phyloP scores from a whole-genome alignment of 768 basidiomycete genomes.

The Termitomyces sp. region DNA sequence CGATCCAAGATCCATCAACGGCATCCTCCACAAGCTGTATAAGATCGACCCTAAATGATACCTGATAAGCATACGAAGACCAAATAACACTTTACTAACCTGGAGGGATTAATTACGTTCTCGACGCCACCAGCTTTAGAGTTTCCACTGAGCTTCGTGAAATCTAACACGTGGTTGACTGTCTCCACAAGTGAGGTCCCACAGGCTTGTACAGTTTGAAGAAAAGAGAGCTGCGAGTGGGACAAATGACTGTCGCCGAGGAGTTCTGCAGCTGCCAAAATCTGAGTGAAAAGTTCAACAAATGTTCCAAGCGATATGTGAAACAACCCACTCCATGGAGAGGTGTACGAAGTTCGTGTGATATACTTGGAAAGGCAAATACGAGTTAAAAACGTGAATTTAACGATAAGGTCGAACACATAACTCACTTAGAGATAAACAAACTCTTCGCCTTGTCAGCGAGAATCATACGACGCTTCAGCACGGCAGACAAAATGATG shows the following conservation, averaged over 20 bases:
- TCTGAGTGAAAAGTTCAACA: conserved; percentile 37
- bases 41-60: conserved; percentile 54
- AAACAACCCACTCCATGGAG: conserved; percentile 70
- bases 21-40: conserved; percentile 86
- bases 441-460: conserved; percentile 93
- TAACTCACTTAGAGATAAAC: conserved; percentile 83
- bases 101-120: conserved; percentile 66
- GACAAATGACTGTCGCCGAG: conserved; percentile 80
- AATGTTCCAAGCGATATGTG: not conserved
- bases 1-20: conserved; percentile 93
- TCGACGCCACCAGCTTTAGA: conserved; percentile 75
- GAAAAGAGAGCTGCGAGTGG: conserved; percentile 78
- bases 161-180: conserved; percentile 95
- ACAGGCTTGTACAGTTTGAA: conserved; percentile 92
- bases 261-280: conserved; percentile 90
- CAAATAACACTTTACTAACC: conserved; percentile 38
- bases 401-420: not conserved
- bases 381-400: not conserved
- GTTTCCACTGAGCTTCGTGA: conserved; percentile 90
- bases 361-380: conserved; percentile 52
- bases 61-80: conserved; percentile 4
- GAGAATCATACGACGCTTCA: conserved; percentile 89
- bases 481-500: conserved; percentile 88
- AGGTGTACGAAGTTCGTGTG: conserved; percentile 88
- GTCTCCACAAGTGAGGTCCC: conserved; percentile 96